Base-by-base conservation (phyloP, 176 grass and related monocot genomes). In the Aegilops tauschii region DNA sequence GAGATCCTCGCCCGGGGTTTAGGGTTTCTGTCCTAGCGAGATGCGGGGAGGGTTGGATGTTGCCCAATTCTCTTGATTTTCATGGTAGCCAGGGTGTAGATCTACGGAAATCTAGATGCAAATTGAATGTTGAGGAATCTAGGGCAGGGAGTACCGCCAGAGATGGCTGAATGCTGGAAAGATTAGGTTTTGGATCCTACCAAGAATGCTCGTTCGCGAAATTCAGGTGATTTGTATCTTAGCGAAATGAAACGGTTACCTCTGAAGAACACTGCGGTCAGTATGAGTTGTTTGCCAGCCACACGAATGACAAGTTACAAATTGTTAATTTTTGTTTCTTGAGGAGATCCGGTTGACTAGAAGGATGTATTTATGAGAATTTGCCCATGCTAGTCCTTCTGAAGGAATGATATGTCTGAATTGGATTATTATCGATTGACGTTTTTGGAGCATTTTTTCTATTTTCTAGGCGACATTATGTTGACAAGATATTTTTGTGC, bases 1-100 rank as follows among this genome's bases (percentile, higher is more conserved):
- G 68, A 79, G 80, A 90, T 87, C 81, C 56, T 61, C 11, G 1
- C 9, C 62, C 0, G 28, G 37, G 77, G 37, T 80, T 52, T 84
- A 85, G 49, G 30, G 76, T 77, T 80, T 76, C 67, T 87, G 36
- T 12, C 49, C 9, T 29, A 56, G 20, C 62, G 9, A 66, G 61
- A 21, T 18, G 70, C 25, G 47, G 16, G 4, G 59, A 36, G 59
- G 34, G 44, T 3, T 56, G 6, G 54, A 71, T 79, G 21, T 1
- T 58, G 4, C 54, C 18, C 0, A 56, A 25, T 34, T 78, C 30
- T 18, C 12, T 28, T 73, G 0, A 16, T 23, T 80, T 28, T 59
- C 42, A 40, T 62, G 83, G 2, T 40, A 27, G 81, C 1, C 63
- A 52, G 1, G 21, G 68, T 45, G 9, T 87, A 47, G 66, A 61